Conservation (phyloP, 1,139 yeast genomes). For the Suhomyces yuchorum region DNA sequence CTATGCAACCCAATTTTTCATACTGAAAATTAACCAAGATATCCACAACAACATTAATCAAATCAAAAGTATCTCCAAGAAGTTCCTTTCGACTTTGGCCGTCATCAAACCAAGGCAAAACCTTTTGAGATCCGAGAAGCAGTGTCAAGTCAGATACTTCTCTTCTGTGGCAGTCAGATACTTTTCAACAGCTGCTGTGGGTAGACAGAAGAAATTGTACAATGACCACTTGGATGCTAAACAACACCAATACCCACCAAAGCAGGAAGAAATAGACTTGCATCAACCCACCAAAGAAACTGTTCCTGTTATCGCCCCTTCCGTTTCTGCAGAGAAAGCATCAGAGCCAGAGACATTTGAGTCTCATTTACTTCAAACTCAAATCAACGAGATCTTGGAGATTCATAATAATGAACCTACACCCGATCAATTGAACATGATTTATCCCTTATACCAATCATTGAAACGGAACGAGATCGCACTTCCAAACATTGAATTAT, state of each 20-base stretch:
- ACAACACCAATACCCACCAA: conserved; percentile 4
- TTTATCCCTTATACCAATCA: conserved; percentile 48
- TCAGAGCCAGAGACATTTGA: conserved; percentile 22
- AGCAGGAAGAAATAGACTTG: background rate
- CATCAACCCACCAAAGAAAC: background rate
- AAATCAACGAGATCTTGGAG: conserved; percentile 23
- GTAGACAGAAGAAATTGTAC: conserved; percentile 6
- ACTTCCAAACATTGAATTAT: conserved; percentile 36
- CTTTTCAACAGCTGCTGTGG: no score
- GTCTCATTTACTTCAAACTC: conserved; percentile 25
- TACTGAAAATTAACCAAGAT: conserved; percentile 35
- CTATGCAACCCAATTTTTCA: conserved; percentile 27
- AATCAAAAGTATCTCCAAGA: conserved; percentile 25
- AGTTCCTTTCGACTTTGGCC: conserved; percentile 24
- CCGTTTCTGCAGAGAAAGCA: background rate
- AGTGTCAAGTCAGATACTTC: conserved; percentile 5
- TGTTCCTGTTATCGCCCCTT: background rate
- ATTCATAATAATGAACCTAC: conserved; percentile 19
- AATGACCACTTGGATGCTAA: background rate
- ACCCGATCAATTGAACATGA: conserved; percentile 32
- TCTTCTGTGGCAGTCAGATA: conserved; percentile 4
- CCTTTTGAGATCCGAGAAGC: background rate
- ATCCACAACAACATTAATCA: conserved; percentile 27
- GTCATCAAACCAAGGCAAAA: conserved; percentile 6
- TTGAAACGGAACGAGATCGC: conserved; percentile 39